phyloP scores from a whole-genome alignment of 169 alveolate genomes.

The Babesia ovata region DNA sequence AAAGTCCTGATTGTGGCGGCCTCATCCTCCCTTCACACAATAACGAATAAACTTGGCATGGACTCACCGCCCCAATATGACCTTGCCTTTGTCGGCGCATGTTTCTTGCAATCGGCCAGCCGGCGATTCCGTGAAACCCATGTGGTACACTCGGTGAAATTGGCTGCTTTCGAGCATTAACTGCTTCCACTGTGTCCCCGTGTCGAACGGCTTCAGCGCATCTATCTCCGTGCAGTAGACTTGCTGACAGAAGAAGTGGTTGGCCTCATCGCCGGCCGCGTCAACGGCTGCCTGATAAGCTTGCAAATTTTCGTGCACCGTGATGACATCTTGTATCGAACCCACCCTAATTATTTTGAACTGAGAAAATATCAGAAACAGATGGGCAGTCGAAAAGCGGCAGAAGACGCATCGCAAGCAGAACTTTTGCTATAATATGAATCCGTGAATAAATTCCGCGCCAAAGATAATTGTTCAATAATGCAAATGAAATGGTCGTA shows the following conservation, averaged over 20 bases:
- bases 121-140: background rate
- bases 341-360: slow-evolving; percentile 59
- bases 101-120: background rate
- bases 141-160: slow-evolving; percentile 48
- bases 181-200: slow-evolving; percentile 44
- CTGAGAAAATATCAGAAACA: slow-evolving; percentile 15
- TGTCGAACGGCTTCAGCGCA: slow-evolving; percentile 56
- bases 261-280: slow-evolving; percentile 51
- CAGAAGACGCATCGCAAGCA: too few relatives aligned
- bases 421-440: too few relatives aligned
- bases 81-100: background rate
- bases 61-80: slow-evolving; percentile 39
- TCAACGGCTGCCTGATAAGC: slow-evolving; percentile 45
- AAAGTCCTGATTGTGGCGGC: slow-evolving; percentile 70
- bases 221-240: slow-evolving; percentile 41
- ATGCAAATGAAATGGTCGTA: background rate
- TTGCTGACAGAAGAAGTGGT: slow-evolving; percentile 46
- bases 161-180: slow-evolving; percentile 63
- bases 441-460: background rate
- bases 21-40: slow-evolving; percentile 74
- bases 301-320: slow-evolving; percentile 45
- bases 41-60: background rate
- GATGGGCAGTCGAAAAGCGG: too few relatives aligned
- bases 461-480: background rate
- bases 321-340: slow-evolving; percentile 51